Evolutionary conservation across 1,284 basidiomycete species (phyloP), one percentile per base, ranked within the genome.

Genomic region (Cerrena zonata): DNA sequence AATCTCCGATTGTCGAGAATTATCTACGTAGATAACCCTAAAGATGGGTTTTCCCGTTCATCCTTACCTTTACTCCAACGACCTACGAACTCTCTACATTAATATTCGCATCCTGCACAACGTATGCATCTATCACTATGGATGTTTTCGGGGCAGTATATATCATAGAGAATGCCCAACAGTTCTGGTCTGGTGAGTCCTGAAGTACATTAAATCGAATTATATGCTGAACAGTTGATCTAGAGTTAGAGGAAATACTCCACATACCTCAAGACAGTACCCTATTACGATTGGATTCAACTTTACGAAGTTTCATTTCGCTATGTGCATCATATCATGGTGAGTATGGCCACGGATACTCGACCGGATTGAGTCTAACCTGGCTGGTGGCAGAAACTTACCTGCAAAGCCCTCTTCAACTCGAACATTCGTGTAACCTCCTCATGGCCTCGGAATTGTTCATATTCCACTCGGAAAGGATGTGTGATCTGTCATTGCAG

Each of bases 221-320:
- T n/a, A n/a, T 5, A 40, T 26, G 11, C 13, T 36, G 11, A 36
- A 4, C 4, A 38, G 37, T 21, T 40, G 38, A 13, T 34, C 34
- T 58, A 93, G 93, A 95, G 66, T 76, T 95, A 39, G 91, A 94
- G 47, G 89, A 91, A 49, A 79, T 89, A n/a, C 65, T 93, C 30
- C 73, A 73, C 40, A 68, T 92, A 11, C 80, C 86, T 1, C 76
- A 76, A 38, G 77, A 82, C 53, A 75, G 83, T 7, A 87, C 84
- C 0, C 74, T 96, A 10, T 78, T 77, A 5, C 74, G 83, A 56
- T 76, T 96, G 12, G 93, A 96, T 66, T 78, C 82, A 27, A 80
- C 89, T 0, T 66, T 96, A 43, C 72, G 81, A 56, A 80, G 86
- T 59, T 94, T 86, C 66, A 70, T 93, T 53, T 77, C 81, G 2